A percentile compares a stretch with the other conserved stretches of the same genome.
Conservation (phyloP, 1,284 basidiomycete species). For the Tylopilus sp. region DNA sequence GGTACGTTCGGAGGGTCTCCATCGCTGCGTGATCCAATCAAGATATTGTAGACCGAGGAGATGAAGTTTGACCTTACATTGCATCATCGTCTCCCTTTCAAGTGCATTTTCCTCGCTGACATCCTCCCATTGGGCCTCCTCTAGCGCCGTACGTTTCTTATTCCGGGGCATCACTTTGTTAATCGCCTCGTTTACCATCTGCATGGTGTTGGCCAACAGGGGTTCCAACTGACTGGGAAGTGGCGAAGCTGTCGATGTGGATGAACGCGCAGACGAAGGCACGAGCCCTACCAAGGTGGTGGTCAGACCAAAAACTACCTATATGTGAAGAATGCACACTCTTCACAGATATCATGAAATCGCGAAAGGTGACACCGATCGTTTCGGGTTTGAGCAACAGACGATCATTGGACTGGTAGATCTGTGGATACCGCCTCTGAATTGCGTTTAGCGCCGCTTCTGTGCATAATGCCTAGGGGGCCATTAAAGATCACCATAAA, state of each 20-base stretch:
- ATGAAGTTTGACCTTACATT: slow-evolving; percentile 53
- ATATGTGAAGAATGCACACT: slow-evolving; percentile 51
- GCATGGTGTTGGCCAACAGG: slow-evolving; percentile 67
- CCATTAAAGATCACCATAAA: slow-evolving; percentile 2
- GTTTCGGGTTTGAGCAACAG: slow-evolving; percentile 83
- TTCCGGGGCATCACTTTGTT: slow-evolving; percentile 66
- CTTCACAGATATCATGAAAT: slow-evolving; percentile 98
- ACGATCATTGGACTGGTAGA: slow-evolving; percentile 90
- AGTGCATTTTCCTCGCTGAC: slow-evolving; percentile 67
- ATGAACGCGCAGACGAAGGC: slow-evolving; percentile 91
- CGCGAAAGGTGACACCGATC: slow-evolving; percentile 83
- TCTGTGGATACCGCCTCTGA: slow-evolving; percentile 94
- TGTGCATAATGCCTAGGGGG: slow-evolving; percentile 80
- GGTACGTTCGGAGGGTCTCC: slow-evolving; percentile 86
- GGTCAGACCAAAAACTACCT: slow-evolving; percentile 3
- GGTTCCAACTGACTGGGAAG: slow-evolving; percentile 87
- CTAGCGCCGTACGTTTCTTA: slow-evolving; percentile 77
- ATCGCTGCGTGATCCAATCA: slow-evolving; percentile 56
- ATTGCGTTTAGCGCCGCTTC: slow-evolving; percentile 97
- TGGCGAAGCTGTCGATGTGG: slow-evolving; percentile 80
- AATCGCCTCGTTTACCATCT: slow-evolving; percentile 69
- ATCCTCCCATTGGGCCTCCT: slow-evolving; percentile 92
- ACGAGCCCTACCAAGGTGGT: slow-evolving; percentile 64
- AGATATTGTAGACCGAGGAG: neutral
- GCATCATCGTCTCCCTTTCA: slow-evolving; percentile 81